phyloP scores from a whole-genome alignment of 192 early-diverging fungal species.

The Glomus cerebriforme region DNA sequence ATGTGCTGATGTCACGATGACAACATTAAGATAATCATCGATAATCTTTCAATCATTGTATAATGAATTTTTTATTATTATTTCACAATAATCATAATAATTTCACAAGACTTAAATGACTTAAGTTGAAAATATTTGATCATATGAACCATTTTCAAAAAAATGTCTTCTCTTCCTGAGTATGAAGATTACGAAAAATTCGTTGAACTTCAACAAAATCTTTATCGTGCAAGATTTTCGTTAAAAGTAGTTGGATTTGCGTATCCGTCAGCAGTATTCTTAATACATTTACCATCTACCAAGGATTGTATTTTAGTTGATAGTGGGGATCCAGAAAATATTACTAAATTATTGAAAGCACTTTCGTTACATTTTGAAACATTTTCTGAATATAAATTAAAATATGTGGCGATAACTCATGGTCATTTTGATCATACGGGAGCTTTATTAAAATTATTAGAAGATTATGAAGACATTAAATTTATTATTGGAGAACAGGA shows the following conservation, averaged over 20 bases:
- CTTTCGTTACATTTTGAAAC: constrained; percentile 32
- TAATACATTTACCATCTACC: not conserved
- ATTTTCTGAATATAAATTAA: constrained; percentile 37
- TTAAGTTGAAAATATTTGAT: no score
- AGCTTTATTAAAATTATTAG: constrained; percentile 33
- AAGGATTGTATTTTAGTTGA: constrained; percentile 39
- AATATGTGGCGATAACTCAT: constrained; percentile 43
- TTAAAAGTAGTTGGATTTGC: not conserved
- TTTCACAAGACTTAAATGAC: no score
- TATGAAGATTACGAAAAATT: constrained; percentile 14
- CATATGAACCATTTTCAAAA: not conserved
- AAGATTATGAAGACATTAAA: constrained; percentile 39
- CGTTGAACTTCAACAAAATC: not conserved
- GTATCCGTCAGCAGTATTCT: not conserved
- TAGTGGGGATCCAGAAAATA: constrained; percentile 34
- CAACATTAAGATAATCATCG: no score
- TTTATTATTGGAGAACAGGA: constrained; percentile 39
- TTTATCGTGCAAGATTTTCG: constrained; percentile 13
- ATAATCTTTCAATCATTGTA: no score
- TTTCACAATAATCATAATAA: no score
- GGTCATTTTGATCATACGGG: constrained; percentile 45
- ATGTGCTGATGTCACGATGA: no score
- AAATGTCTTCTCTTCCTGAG: constrained; percentile 11
- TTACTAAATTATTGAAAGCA: constrained; percentile 34
- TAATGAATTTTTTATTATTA: no score